A percentile compares a stretch with the other conserved stretches of the same genome.
phyloP scores from a whole-genome alignment of 495 filamentous ascomycete species.

The Neurospora cerealis region DNA sequence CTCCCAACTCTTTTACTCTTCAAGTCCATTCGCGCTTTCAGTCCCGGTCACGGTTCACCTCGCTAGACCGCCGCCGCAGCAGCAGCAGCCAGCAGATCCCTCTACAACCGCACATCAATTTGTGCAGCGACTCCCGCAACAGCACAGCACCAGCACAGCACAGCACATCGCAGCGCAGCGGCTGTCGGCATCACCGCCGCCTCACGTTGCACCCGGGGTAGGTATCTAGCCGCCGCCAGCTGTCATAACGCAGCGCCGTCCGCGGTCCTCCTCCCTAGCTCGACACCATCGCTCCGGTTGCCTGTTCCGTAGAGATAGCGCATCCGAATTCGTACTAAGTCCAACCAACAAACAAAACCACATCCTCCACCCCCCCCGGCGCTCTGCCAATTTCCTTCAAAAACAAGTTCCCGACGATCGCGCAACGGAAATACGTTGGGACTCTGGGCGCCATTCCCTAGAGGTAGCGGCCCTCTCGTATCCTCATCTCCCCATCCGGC shows the following conservation, averaged over 20 bases:
- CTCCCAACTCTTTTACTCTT: not conserved
- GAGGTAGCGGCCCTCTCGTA: not conserved
- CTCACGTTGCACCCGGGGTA: not conserved
- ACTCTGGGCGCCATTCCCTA: not conserved
- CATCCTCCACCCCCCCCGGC: not conserved
- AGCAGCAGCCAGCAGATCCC: not conserved
- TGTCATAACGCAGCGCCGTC: not conserved
- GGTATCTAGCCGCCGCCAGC: not conserved
- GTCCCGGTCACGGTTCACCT: not conserved
- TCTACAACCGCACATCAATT: not conserved
- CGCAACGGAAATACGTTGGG: not conserved
- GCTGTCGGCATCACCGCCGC: not conserved
- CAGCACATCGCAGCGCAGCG: not conserved
- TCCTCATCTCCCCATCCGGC: constrained; percentile 4
- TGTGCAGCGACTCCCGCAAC: not conserved
- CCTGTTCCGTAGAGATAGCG: constrained; percentile 2
- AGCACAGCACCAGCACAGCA: not conserved
- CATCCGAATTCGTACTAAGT: not conserved
- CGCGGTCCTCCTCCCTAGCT: not conserved
- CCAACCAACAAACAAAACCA: not conserved
- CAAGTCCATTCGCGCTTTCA: not conserved
- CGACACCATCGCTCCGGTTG: not conserved
- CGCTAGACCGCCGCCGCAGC: not conserved
- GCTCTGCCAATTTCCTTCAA: not conserved
- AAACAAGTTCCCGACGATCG: not conserved